Conservation (phyloP, 2,329 filamentous ascomycete genomes). For the Xylariaceae sp. region DNA sequence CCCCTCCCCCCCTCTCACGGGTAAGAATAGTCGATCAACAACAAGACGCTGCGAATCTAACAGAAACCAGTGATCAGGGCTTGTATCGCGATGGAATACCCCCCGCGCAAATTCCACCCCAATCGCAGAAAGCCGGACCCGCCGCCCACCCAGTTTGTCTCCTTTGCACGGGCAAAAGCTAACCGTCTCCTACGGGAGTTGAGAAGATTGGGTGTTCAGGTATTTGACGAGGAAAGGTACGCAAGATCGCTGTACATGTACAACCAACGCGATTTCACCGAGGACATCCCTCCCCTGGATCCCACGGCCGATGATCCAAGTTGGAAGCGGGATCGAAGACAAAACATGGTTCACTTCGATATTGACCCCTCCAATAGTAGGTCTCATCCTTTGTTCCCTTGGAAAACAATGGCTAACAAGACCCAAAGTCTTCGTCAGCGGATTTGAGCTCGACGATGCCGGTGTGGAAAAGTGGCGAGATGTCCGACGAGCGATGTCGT, state of each 20-base stretch:
- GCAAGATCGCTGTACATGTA: background rate
- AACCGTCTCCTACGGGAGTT: background rate
- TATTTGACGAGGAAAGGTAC: background rate
- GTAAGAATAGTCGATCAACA: background rate
- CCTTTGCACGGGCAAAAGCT: background rate
- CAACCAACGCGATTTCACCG: constrained; percentile 15
- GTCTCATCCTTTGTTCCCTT: background rate
- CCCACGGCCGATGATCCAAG: background rate
- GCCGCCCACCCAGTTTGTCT: background rate
- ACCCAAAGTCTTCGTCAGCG: constrained; percentile 20
- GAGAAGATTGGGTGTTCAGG: background rate
- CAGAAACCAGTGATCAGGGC: constrained; percentile 20
- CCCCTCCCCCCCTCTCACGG: background rate
- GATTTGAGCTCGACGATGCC: constrained; percentile 10
- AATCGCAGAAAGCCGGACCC: constrained; percentile 2
- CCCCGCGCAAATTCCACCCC: constrained; percentile 23
- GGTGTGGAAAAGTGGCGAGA: constrained; percentile 1
- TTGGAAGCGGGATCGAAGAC: constrained; percentile 18
- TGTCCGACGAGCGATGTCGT: background rate
- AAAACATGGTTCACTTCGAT: constrained; percentile 26
- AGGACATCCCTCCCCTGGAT: constrained; percentile 10
- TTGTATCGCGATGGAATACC: constrained; percentile 24
- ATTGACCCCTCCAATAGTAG: constrained; percentile 26
- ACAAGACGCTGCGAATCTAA: background rate
- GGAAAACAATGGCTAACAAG: background rate